Percentiles rank a stretch among this genome's conserved stretches.
These are phyloP conservation scores for Globisporangium radiosum DNA, from an alignment of 352 stramenopile genomes.

Conservation along the genomic window DNA sequence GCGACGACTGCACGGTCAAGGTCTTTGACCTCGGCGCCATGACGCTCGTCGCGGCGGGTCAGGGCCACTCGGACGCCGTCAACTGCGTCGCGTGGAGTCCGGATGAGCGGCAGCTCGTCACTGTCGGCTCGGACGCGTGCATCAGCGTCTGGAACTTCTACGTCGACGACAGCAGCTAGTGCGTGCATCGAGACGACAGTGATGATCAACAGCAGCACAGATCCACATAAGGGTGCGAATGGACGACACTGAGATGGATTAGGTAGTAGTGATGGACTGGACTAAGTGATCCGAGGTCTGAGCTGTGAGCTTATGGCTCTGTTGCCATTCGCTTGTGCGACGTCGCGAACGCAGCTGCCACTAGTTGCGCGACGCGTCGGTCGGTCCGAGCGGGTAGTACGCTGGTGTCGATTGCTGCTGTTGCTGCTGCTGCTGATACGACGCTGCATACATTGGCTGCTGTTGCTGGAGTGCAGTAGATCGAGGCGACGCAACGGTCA, in stretches of 20 bases:
- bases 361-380: too few relatives aligned
- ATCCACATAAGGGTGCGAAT: too few relatives aligned
- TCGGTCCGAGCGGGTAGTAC: too few relatives aligned
- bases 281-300: too few relatives aligned
- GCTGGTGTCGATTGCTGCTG: background rate
- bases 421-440: background rate
- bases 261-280: too few relatives aligned
- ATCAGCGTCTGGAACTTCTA: slow-evolving; percentile 92
- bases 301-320: too few relatives aligned
- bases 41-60: slow-evolving; percentile 35
- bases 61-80: slow-evolving; percentile 69
- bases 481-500: background rate
- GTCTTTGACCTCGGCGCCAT: slow-evolving; percentile 56
- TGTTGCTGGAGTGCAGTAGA: background rate
- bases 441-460: background rate
- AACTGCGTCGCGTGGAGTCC: slow-evolving; percentile 80
- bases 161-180: slow-evolving; percentile 14
- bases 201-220: too few relatives aligned
- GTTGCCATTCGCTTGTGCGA: too few relatives aligned
- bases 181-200: too few relatives aligned
- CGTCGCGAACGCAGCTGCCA: too few relatives aligned
- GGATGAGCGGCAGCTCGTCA: slow-evolving; percentile 90
- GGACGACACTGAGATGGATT: too few relatives aligned
- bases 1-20: slow-evolving; percentile 82
- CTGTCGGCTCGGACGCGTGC: slow-evolving; percentile 84